Percentiles rank a stretch among this genome's conserved stretches.
phyloP scores from a whole-genome alignment of 2,329 filamentous ascomycete species.

The Botrytis porri region DNA sequence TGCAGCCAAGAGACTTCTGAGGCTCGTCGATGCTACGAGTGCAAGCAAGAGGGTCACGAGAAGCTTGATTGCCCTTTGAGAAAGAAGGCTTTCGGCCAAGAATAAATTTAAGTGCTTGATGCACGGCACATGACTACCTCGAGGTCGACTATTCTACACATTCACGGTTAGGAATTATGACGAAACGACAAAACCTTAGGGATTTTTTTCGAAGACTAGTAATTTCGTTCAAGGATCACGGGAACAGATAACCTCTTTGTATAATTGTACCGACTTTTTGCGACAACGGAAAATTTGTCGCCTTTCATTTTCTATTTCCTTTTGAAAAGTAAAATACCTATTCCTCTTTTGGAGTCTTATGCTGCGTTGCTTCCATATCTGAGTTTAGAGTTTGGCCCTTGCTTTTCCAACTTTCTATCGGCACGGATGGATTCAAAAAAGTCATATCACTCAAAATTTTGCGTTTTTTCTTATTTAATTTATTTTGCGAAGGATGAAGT shows the following conservation, averaged over 20 bases:
- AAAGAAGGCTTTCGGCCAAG: constrained; percentile 18
- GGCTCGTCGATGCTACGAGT: constrained; percentile 99
- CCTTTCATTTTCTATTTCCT: constrained; percentile 9
- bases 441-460: neutral
- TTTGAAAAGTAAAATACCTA: constrained; percentile 18
- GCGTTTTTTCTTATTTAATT: constrained; percentile 11
- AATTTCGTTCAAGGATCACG: constrained; percentile 37
- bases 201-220: constrained; percentile 37
- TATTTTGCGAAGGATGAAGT: constrained; percentile 18
- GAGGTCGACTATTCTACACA: constrained; percentile 29
- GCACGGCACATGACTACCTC: constrained; percentile 30
- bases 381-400: constrained; percentile 18
- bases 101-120: constrained; percentile 52
- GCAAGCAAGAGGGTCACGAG: constrained; percentile 61
- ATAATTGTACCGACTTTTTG: constrained; percentile 26
- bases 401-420: constrained; percentile 5
- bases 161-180: constrained; percentile 33
- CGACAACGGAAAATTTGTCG: constrained; percentile 3
- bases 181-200: constrained; percentile 33
- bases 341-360: constrained; percentile 16
- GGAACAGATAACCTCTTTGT: constrained; percentile 32
- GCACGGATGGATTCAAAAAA: constrained; percentile 8
- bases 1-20: constrained; percentile 87
- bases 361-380: constrained; percentile 20
- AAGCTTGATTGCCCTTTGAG: constrained; percentile 78